Evolutionary conservation across 1,139 yeast genomes (phyloP), one percentile per base, ranked within the genome.

Genomic region (Candida anutae): DNA sequence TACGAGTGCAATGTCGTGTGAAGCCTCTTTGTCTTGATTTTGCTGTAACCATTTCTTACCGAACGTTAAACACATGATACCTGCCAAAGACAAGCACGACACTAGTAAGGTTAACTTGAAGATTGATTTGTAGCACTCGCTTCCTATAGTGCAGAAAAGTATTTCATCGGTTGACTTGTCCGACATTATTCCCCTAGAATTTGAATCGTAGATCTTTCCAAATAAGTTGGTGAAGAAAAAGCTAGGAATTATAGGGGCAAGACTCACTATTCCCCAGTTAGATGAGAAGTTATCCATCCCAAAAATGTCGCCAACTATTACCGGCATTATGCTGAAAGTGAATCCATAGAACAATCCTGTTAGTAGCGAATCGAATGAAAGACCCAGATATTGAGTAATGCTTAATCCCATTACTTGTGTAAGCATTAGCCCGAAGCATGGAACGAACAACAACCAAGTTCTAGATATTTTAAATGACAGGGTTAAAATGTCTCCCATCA

Each of bases 301-400:
- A 50, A 74, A 74, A 8, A 58, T 47, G 35, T 74, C 80, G 4
- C 77, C 71, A 5, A 73, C 67, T n/a, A 74, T 62, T 13, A 71
- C 63, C 11, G 80, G 80, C 55, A 69, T 58, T 5, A 72, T 58
- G 36, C 77, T 69, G 50, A 74, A 73, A 3, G 70, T 58, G 36
- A 70, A 70, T 0, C 81, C 81, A 43, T 74, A 74, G 25, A 72
- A 70, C 26, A 70, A 53, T 0, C 81, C 81, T 10, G 68, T 62
- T 6, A 65, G 36, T 12, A 63, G 45, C 2, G 78, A 70, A 17
- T 58, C 50, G 14, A 55, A 26, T 23, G 66, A 55, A 27, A 74
- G 45, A 11, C 39, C 38, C 1, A 46, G 34, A 32, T 60, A 58
- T 15, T 48, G 46, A 3, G 38, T 28, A 4, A 62, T 43, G 1